Percentiles rank a stretch among this genome's conserved stretches.
Conservation (phyloP, 139 green algal species). For the Limnomonas spitsbergensis region DNA sequence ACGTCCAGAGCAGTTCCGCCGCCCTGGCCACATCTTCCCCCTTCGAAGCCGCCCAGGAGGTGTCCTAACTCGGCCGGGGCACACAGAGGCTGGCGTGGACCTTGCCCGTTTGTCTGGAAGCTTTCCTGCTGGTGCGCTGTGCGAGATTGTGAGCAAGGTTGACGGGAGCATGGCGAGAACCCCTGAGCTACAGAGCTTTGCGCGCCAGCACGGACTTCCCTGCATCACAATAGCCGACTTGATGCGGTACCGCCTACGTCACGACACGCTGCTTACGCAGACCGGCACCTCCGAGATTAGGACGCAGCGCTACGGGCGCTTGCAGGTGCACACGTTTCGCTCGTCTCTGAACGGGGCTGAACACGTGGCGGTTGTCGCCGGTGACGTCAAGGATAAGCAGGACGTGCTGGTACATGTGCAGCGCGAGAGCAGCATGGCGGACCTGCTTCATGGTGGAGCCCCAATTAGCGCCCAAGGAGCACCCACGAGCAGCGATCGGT, state of each 20-base stretch:
- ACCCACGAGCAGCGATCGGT: background rate
- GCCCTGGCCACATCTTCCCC: slow-evolving; percentile 97
- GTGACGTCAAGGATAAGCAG: background rate
- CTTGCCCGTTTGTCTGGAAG: slow-evolving; percentile 83
- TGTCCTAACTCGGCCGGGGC: slow-evolving; percentile 80
- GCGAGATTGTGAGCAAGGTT: slow-evolving; percentile 86
- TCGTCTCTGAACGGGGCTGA: slow-evolving; percentile 13
- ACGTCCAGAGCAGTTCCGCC: slow-evolving; percentile 67
- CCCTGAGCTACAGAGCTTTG: slow-evolving; percentile 79
- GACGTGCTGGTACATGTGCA: background rate
- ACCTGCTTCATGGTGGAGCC: slow-evolving; percentile 4
- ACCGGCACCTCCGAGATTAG: background rate
- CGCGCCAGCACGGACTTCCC: slow-evolving; percentile 70
- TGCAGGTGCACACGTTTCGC: slow-evolving; percentile 8
- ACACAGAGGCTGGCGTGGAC: slow-evolving; percentile 95
- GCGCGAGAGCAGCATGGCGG: background rate
- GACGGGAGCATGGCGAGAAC: slow-evolving; percentile 86
- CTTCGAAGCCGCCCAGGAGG: slow-evolving; percentile 72
- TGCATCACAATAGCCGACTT: slow-evolving; percentile 92
- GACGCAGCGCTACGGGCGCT: background rate
- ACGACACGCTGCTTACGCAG: slow-evolving; percentile 19
- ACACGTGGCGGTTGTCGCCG: slow-evolving; percentile 11
- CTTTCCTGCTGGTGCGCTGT: slow-evolving; percentile 87
- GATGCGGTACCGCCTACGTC: slow-evolving; percentile 65
- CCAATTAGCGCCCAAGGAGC: background rate